phyloP scores from a whole-genome alignment of 331 rosid species.

The Acacia pycnantha region DNA sequence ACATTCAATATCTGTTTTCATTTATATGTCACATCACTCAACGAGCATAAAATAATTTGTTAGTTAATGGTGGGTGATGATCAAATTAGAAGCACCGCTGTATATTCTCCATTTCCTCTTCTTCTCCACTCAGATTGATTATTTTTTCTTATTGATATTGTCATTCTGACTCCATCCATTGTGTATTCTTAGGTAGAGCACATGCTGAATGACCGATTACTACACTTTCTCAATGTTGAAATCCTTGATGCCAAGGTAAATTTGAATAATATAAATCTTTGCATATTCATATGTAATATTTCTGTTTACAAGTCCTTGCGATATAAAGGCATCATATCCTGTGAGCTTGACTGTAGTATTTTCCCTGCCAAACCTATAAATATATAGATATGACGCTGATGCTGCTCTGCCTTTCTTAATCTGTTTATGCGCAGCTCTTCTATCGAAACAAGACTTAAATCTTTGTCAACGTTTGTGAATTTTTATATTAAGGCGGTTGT shows the following conservation, averaged over 20 bases:
- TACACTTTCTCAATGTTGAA: conserved; percentile 54
- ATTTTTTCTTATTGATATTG: conserved; percentile 20
- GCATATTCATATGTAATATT: not conserved
- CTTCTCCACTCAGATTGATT: not conserved
- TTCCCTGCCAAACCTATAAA: not conserved
- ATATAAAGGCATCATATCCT: conserved; percentile 14
- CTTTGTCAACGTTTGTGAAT: not conserved
- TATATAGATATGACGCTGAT: not conserved
- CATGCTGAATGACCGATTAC: conserved; percentile 55
- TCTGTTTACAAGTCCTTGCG: conserved; percentile 17
- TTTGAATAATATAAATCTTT: not conserved
- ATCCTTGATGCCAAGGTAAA: conserved; percentile 69
- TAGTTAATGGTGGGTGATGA: not conserved
- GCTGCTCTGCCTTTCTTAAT: conserved; percentile 23
- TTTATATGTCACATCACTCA: not conserved
- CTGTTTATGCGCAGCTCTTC: not conserved
- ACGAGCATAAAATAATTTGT: not conserved
- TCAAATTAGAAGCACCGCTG: not conserved
- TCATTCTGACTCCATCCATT: conserved; percentile 36
- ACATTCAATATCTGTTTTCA: not conserved
- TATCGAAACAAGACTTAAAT: conserved; percentile 16
- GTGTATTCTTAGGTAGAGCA: conserved; percentile 62
- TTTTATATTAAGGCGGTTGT: not conserved
- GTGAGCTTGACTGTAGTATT: conserved; percentile 16
- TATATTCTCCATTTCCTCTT: not conserved